phyloP scores from a whole-genome alignment of 495 filamentous ascomycete species.

The Talaromyces proteolyticus region DNA sequence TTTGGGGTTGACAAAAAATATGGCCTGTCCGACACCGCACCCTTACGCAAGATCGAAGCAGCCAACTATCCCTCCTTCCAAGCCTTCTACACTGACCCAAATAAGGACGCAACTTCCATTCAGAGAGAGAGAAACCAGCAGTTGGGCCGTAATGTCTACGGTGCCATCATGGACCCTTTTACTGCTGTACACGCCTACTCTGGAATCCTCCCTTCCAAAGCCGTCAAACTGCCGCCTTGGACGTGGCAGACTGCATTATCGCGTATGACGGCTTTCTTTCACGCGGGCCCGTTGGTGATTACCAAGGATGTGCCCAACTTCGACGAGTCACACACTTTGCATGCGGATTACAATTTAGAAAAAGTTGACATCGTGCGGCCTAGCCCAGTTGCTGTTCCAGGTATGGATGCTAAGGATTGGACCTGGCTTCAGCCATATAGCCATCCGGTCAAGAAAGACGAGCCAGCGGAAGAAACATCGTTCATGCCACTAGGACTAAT shows the following conservation, averaged over 20 bases:
- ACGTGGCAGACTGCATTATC: slow-evolving; percentile 32
- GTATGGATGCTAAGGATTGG: too few species aligned
- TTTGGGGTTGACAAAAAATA: slow-evolving; percentile 18
- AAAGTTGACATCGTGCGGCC: too few species aligned
- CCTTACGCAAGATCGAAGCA: neutral
- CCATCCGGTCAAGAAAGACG: too few species aligned
- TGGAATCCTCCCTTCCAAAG: slow-evolving; percentile 24
- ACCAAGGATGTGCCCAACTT: slow-evolving; percentile 22
- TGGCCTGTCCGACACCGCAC: neutral
- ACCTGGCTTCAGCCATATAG: too few species aligned
- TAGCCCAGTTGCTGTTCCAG: too few species aligned
- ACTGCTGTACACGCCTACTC: slow-evolving; percentile 30
- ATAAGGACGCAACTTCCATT: neutral
- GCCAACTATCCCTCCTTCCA: neutral
- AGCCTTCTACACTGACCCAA: neutral
- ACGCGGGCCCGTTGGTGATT: slow-evolving; percentile 32
- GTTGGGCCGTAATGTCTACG: slow-evolving; percentile 1
- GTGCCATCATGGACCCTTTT: slow-evolving; percentile 41
- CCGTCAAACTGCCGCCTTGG: slow-evolving; percentile 34
- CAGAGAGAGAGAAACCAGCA: slow-evolving; percentile 10
- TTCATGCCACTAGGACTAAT: too few species aligned
- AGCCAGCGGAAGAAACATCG: too few species aligned
- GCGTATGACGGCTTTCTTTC: slow-evolving; percentile 42
- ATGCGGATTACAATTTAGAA: too few species aligned
- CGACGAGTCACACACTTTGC: too few species aligned